Base-by-base conservation (phyloP, 2,329 filamentous ascomycete species). In the Fusarium odoratissimum region DNA sequence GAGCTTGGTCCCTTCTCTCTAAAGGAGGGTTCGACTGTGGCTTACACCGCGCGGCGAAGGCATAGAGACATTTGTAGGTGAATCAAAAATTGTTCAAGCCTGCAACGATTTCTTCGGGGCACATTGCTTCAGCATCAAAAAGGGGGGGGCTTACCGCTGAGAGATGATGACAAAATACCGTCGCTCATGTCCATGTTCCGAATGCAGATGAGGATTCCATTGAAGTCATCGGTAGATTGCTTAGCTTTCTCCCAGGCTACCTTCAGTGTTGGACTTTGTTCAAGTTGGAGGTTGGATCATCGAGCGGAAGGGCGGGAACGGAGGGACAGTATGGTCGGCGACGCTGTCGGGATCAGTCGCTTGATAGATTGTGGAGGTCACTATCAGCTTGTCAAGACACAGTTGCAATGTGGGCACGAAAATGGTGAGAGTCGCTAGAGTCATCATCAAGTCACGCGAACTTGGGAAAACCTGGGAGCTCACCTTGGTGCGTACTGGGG, bases 11-110 rank as follows among this genome's bases (percentile, higher is more conserved):
- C 3, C n/a, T 33, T 14, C 3, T 14, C 11, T 51, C 5, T 12
- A 1, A 2, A 0, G 3, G 4, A 6, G 5, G 11, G 6, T 6
- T 4, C n/a, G 4, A 6, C 11, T 19, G 2, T 14, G 30, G 5
- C 8, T 37, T 3, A 1, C 17, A 17, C 8, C 16, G 16, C 9
- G 16, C 33, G 16, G 16, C 14, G 14, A 9, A 35, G 3, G 9
- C 16, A 9, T 16, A 8, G 14, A 17, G 4, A 3, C 7, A 9
- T 33, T 0, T 49, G 8, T 3, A 7, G 9, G 46, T 7, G 8
- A 8, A 10, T 19, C 17, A 51, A 8, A 28, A 28, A 28, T 28
- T 28, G 28, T 7, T 28, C 17, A 21, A 10, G 6, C 21, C 5
- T 6, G 6, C 7, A 11, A 21, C 8, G 2, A 21, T 21, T 1